These are phyloP conservation scores for Ophiocytium majus DNA, from an alignment of 352 stramenopile genomes.

Conservation along the genomic window DNA sequence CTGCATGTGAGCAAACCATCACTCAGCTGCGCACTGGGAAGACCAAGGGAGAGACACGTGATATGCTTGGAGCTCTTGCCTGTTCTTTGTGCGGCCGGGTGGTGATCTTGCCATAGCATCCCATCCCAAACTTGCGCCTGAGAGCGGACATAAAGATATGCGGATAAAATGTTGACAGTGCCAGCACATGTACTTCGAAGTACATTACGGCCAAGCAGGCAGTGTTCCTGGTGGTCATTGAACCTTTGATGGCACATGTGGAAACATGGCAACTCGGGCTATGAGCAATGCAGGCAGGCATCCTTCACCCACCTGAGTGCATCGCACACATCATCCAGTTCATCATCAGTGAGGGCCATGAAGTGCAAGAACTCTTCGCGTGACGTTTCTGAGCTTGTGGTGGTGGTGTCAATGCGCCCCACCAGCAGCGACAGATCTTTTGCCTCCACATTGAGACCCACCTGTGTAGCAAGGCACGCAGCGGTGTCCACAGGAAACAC, in stretches of 20 bases:
- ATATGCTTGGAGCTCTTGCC: not conserved
- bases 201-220: too few species aligned
- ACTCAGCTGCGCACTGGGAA: not conserved
- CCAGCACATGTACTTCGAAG: too few species aligned
- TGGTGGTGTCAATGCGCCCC: constrained; percentile 44
- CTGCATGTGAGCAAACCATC: too few species aligned
- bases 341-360: constrained; percentile 50
- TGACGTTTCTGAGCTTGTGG: constrained; percentile 36
- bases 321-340: constrained; percentile 52
- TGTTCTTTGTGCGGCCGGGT: constrained; percentile 36
- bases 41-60: not conserved
- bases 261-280: too few species aligned
- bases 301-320: constrained; percentile 18
- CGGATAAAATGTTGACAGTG: too few species aligned
- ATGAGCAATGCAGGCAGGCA: too few species aligned
- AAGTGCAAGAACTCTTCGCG: constrained; percentile 54
- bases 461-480: constrained; percentile 1
- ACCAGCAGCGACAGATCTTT: constrained; percentile 45
- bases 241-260: too few species aligned
- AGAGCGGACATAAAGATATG: too few species aligned
- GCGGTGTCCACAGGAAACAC: too few species aligned
- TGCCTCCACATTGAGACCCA: constrained; percentile 50
- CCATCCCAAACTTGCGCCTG: not conserved
- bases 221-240: too few species aligned
- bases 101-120: not conserved